These are phyloP conservation scores for Porcisia deanei DNA, from an alignment of 208 protist genomes.

Conservation along the genomic window DNA sequence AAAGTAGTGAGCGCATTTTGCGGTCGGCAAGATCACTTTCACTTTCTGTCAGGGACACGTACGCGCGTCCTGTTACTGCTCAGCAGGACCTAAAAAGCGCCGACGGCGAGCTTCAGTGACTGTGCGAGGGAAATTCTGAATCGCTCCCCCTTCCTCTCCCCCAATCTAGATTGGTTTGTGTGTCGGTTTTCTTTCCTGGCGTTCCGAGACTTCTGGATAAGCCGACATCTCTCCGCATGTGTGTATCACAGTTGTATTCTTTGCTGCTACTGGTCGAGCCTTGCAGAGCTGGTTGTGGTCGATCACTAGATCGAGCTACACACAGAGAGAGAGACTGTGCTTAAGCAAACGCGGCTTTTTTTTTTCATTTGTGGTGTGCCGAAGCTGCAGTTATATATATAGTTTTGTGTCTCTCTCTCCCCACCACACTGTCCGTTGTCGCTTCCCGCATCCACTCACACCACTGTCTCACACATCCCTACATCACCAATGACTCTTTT, in stretches of 20 bases:
- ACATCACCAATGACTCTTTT: slow-evolving; percentile 18
- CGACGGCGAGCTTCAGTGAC: too few relatives aligned
- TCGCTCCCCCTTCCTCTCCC: too few relatives aligned
- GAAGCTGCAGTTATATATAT: background rate
- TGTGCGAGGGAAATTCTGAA: too few relatives aligned
- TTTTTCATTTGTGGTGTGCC: background rate
- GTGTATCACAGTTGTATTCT: background rate
- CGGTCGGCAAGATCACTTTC: too few relatives aligned
- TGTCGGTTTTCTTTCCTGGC: too few relatives aligned
- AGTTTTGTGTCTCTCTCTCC: background rate
- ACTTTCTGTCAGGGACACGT: too few relatives aligned
- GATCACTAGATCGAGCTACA: background rate
- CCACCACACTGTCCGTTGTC: background rate
- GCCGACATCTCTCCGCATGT: background rate
- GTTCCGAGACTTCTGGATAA: too few relatives aligned
- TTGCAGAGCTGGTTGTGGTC: background rate
- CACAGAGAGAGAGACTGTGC: background rate
- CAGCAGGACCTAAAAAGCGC: too few relatives aligned
- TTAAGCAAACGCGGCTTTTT: background rate
- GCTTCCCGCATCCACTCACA: background rate
- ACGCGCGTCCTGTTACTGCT: too few relatives aligned
- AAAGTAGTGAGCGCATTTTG: too few relatives aligned
- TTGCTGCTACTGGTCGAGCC: background rate
- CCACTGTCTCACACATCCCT: background rate
- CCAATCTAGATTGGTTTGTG: too few relatives aligned